Evolutionary conservation across 345 rosid genomes (phyloP), one percentile per base, ranked within the genome.

Genomic region (Lagerstroemia speciosa): DNA sequence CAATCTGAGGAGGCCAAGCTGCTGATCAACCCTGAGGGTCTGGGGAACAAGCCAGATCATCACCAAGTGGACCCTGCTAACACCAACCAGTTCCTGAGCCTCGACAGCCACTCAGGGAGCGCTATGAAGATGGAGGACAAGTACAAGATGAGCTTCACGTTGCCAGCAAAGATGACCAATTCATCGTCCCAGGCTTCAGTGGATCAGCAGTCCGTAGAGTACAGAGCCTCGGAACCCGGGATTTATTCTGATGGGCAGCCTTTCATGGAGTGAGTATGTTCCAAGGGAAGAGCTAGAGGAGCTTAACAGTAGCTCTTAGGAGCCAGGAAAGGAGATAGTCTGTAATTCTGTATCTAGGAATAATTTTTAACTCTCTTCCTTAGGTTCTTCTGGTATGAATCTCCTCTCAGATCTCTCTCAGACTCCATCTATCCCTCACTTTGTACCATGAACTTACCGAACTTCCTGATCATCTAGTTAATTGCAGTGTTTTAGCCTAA

Each of bases 231-330:
- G 0, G 91, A 85, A 62, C 37, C 80, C 0, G 92, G 93, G 72
- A 76, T 94, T 84, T 91, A 84, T 71, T 67, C 83, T 1, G 93
- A 89, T 62, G 84, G 89, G 95, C 93, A 87, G 79, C 87, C 89
- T 9, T 91, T 82, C 88, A 71, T 93, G 91, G 92, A 87, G 57
- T 67, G 66, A 34, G 37, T 32, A 27, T 46, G 19, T 27, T 15
- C 38, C 65, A 29, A 63, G 34, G 67, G 24, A 11, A 40, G 10
- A 62, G 53, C 64, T 29, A 20, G 36, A 46, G 29, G 58, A 62
- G 66, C 37, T 32, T 32, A 34, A 8, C 32, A 6, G 12, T 32
- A 19, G 32, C 67, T 38, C 55, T 11, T 65, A 64, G 67, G 45
- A 36, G 17, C 14, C 26, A 32, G 36, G 15, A 26, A 15, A 64